Conservation (phyloP, 257 asterid genomes). For the Primulina eburnea region DNA sequence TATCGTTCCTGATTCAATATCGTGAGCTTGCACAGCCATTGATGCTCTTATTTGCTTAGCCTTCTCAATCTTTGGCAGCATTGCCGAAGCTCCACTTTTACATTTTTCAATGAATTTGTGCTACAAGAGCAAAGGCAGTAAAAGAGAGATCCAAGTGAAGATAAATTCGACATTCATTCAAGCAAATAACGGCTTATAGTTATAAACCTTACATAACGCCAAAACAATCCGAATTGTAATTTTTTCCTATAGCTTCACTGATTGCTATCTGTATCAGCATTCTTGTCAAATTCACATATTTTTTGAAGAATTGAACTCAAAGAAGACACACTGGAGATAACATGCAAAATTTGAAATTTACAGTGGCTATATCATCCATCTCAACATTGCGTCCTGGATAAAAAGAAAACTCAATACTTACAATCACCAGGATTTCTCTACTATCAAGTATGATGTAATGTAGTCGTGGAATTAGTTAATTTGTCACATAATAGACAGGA, state of each 20-base stretch:
- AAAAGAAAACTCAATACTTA: background rate
- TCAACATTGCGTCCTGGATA: background rate
- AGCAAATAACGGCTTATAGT: conserved; percentile 17
- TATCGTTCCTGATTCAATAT: conserved; percentile 46
- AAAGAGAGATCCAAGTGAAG: conserved; percentile 21
- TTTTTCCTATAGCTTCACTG: background rate
- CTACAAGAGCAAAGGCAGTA: conserved; percentile 32
- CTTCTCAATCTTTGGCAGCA: conserved; percentile 92
- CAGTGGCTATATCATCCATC: too few species aligned
- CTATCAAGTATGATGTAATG: background rate
- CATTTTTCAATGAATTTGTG: conserved; percentile 98
- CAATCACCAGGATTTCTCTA: background rate
- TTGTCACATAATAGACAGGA: conserved; percentile 16
- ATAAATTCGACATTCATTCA: conserved; percentile 10
- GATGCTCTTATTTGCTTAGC: conserved; percentile 72
- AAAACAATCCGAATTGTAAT: background rate
- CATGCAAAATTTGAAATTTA: too few species aligned
- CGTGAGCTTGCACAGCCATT: conserved; percentile 60
- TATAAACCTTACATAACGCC: conserved; percentile 15
- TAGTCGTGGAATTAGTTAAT: background rate
- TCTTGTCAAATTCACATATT: too few species aligned
- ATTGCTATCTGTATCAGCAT: conserved; percentile 5
- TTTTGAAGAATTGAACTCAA: too few species aligned
- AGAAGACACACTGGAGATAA: too few species aligned
- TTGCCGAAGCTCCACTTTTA: conserved; percentile 75